Conservation (phyloP, 1,284 basidiomycete genomes). For the Moniliella sp. region DNA sequence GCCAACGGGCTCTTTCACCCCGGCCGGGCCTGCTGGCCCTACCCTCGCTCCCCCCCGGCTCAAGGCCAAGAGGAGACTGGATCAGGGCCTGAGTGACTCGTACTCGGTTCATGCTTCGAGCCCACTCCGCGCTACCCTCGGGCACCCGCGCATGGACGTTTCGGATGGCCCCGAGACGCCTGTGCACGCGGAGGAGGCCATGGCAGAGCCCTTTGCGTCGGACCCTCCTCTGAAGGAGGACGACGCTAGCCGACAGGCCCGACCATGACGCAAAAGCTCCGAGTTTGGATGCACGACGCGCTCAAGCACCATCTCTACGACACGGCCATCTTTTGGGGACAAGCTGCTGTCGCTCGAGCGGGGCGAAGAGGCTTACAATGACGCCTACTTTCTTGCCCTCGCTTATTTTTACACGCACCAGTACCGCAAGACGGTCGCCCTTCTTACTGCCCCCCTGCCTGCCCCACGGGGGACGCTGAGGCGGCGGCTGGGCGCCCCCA, state of each 20-base stretch:
- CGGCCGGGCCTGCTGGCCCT: no score
- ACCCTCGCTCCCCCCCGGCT: no score
- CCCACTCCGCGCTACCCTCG: not conserved
- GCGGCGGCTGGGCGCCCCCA: no score
- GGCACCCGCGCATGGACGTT: not conserved
- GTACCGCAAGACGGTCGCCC: slow-evolving; percentile 72
- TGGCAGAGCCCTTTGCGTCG: not conserved
- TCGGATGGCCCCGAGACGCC: not conserved
- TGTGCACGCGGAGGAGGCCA: not conserved
- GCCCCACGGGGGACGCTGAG: not conserved
- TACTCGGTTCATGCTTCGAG: no score
- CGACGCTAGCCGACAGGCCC: no score
- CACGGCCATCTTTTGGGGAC: slow-evolving; percentile 88
- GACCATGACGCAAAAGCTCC: slow-evolving; percentile 41
- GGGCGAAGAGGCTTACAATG: slow-evolving; percentile 37
- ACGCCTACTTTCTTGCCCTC: slow-evolving; percentile 96
- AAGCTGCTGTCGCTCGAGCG: slow-evolving; percentile 83
- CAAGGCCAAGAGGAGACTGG: no score
- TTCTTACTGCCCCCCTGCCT: slow-evolving; percentile 59
- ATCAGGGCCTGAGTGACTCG: no score
- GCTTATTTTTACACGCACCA: slow-evolving; percentile 85
- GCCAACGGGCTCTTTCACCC: not conserved
- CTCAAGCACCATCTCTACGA: slow-evolving; percentile 92
- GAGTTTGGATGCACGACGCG: slow-evolving; percentile 87
- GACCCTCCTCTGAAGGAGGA: not conserved